These are phyloP conservation scores for Grifola frondosa DNA, from an alignment of 1,284 basidiomycete genomes.

Conservation along the genomic window DNA sequence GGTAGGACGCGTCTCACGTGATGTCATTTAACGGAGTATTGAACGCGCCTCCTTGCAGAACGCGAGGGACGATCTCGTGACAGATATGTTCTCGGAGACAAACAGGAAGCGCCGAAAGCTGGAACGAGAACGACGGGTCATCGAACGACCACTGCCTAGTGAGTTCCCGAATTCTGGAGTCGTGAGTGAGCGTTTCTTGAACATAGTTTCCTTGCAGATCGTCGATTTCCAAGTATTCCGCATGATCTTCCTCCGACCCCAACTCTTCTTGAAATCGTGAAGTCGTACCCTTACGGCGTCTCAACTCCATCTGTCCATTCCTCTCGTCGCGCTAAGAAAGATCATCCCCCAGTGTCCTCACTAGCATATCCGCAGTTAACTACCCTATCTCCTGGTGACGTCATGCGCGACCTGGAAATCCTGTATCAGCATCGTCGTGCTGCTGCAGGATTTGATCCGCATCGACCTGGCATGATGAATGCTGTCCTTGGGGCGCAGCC, in stretches of 20 bases:
- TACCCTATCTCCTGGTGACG: slow-evolving; percentile 49
- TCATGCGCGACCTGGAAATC: slow-evolving; percentile 55
- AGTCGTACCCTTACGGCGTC: slow-evolving; percentile 29
- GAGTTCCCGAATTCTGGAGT: slow-evolving; percentile 10
- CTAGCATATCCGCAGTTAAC: slow-evolving; percentile 56
- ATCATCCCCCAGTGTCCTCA: slow-evolving; percentile 12
- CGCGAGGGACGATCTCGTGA: slow-evolving; percentile 72
- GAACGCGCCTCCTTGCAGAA: slow-evolving; percentile 38
- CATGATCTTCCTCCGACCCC: slow-evolving; percentile 32
- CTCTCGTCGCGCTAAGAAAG: slow-evolving; percentile 13
- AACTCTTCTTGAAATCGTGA: slow-evolving; percentile 37
- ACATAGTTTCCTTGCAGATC: slow-evolving; percentile 20
- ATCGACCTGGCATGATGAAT: slow-evolving; percentile 29
- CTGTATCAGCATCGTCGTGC: slow-evolving; percentile 45
- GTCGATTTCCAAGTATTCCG: slow-evolving; percentile 34
- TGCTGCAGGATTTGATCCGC: slow-evolving; percentile 24
- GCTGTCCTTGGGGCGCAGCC: slow-evolving; percentile 29
- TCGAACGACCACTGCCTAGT: slow-evolving; percentile 77
- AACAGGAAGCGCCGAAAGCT: slow-evolving; percentile 78
- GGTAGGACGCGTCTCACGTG: slow-evolving; percentile 39
- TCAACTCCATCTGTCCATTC: slow-evolving; percentile 15
- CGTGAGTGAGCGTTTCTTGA: background rate
- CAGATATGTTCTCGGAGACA: slow-evolving; percentile 79
- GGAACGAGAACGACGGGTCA: slow-evolving; percentile 75
- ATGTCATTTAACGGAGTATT: slow-evolving; percentile 1